Evolutionary conservation across 352 stramenopile genomes (phyloP), one percentile per base, ranked within the genome.

Genomic region (Phytophthora sp.): DNA sequence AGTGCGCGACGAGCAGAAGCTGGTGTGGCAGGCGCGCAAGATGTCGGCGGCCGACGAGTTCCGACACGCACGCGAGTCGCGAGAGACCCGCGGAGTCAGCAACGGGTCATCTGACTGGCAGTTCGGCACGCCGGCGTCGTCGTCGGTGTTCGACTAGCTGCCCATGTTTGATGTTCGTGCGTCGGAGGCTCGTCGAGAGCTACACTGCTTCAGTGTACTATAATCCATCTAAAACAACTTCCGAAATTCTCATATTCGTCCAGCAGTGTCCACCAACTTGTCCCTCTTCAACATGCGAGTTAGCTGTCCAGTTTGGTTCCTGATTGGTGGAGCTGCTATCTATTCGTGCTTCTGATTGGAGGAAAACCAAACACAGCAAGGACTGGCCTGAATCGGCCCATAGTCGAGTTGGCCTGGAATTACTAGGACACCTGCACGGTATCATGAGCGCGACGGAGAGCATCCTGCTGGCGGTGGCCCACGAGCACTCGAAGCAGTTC

Each of bases 401-500:
- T 24, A 48, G 27, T 27, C 4, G 11, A 18, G n/a, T n/a, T n/a
- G n/a, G n/a, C n/a, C n/a, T n/a, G n/a, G n/a, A n/a, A n/a, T n/a
- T n/a, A n/a, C 24, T 32, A 23, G 15, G 12, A 24, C 7, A 26
- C 6, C 48, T 13, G 13, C 12, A 54, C n/a, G n/a, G n/a, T n/a
- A n/a, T n/a, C 13, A 76, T 73, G 59, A 89, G 69, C 54, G 74
- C 34, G 37, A 74, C 60, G 23, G 73, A 88, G 50, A 83, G 52
- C 65, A 76, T 91, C 52, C 55, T 91, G 38, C 32, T 91, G 50
- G 54, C 69, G 24, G 68, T 84, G 31, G 78, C 80, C 54, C 80
- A 57, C 21, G 78, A 82, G 52, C 77, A 91, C 57, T 82, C 78
- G 45, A 59, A 79, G 54, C 53, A 74, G 39, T 89, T 87, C 54